Evolutionary conservation across 192 early-diverging fungal species (phyloP), one percentile per base, ranked within the genome.

Genomic region (Gonapodya sp.): DNA sequence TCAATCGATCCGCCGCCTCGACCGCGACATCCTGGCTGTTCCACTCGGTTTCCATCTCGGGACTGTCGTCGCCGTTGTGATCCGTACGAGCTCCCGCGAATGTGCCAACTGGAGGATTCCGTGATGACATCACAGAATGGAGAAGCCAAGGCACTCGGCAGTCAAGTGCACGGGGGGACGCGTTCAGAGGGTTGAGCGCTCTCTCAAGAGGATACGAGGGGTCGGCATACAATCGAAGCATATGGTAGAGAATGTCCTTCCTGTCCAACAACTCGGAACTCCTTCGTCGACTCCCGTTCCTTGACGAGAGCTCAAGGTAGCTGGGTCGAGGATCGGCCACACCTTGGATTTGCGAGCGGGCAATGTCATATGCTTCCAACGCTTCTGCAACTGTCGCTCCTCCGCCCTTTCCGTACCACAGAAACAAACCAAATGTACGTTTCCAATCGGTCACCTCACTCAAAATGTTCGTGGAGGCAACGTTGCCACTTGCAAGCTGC

Each of bases 121-220:
- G 84, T 79, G 90, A 91, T 18, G 85, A 86, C 1, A 92, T 83
- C 33, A 93, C 79, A 80, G 86, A 81, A 73, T 88, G 90, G 36
- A 96, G 85, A n/a, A 92, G 36, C 88, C 92, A 94, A 0, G 90
- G 81, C 37, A 94, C 81, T 0, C 92, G 91, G 79, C 90, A 87
- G 82, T 96, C 95, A 24, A 92, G 83, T 14, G 84, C 81, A 31
- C 91, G 86, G 0, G 89, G 82, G 0, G 88, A 82, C 79, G 94
- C 87, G 1, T 88, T 88, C 73, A 86, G 80, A 0, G 93, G 91
- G 32, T 87, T 75, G 77, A 96, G 86, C 0, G 88, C 89, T 31
- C 81, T 83, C 78, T 93, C 92, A 18, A 94, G 84, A 1, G 83
- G 81, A 73, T 86, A 87, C 0, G 87, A 81, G 24, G 83, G 73